These are phyloP conservation scores for Quercus bicolor DNA, from an alignment of 306 rosid genomes.

Conservation along the genomic window DNA sequence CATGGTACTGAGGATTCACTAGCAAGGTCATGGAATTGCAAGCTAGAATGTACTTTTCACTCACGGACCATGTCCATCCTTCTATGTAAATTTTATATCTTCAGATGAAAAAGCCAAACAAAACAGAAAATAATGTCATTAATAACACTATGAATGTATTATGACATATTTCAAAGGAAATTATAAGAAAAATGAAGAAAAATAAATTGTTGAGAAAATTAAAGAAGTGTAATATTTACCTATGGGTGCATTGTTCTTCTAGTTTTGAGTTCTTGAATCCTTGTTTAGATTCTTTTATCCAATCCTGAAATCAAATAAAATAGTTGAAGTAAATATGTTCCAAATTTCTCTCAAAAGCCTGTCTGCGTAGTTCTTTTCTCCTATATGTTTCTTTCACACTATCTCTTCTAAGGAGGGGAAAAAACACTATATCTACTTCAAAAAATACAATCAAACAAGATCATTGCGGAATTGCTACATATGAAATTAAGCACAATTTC, in stretches of 20 bases:
- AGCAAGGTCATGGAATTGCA: constrained; percentile 54
- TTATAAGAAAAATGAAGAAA: neutral
- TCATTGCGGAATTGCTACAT: too few relatives aligned
- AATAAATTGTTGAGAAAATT: neutral
- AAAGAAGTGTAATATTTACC: constrained; percentile 11
- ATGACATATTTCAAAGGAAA: neutral
- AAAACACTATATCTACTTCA: too few relatives aligned
- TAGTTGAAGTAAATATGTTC: too few relatives aligned
- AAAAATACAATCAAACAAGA: too few relatives aligned
- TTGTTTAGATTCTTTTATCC: constrained; percentile 17
- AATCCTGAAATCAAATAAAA: constrained; percentile 22
- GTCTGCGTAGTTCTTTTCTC: too few relatives aligned
- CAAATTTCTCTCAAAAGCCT: too few relatives aligned
- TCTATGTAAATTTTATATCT: constrained; percentile 59
- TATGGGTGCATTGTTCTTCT: constrained; percentile 46
- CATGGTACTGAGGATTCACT: constrained; percentile 33
- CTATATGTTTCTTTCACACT: too few relatives aligned
- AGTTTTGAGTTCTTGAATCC: constrained; percentile 29
- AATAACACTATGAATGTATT: neutral
- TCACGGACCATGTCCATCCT: constrained; percentile 51
- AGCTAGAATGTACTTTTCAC: constrained; percentile 49
- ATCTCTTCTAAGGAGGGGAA: too few relatives aligned
- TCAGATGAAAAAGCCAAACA: neutral
- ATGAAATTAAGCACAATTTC: too few relatives aligned
- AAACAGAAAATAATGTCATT: neutral